Evolutionary conservation across 208 protist genomes (phyloP).

Genomic region (Wallacemonas sp.): DNA sequence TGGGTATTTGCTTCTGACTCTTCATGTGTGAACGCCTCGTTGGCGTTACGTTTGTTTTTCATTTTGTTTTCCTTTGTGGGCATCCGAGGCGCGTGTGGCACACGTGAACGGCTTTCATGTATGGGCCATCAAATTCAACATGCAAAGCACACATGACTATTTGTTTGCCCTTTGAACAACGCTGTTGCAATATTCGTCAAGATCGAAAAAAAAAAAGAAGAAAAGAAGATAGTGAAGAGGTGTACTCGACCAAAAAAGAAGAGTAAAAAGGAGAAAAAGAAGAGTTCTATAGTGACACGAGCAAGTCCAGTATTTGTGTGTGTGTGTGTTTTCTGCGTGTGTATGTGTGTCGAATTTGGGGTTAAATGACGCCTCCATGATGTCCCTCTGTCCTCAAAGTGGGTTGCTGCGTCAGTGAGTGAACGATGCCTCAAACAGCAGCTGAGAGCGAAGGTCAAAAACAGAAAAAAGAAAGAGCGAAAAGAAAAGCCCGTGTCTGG

Average conservation of each 20-base stretch:
- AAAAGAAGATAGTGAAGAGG: conserved; percentile 8
- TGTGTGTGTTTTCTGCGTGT: conserved; percentile 12
- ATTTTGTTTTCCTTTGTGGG: too few species aligned
- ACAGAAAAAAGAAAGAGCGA: conserved; percentile 11
- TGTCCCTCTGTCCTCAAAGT: too few species aligned
- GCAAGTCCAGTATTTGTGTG: background rate
- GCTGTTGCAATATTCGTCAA: too few species aligned
- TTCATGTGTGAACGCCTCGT: conserved; percentile 1
- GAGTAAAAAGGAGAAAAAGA: conserved; percentile 12
- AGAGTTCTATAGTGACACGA: conserved; percentile 7
- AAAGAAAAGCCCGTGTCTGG: background rate
- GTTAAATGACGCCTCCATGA: too few species aligned
- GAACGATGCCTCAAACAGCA: background rate
- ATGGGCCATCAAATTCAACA: too few species aligned
- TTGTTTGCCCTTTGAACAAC: too few species aligned
- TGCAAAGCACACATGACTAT: too few species aligned
- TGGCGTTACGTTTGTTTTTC: too few species aligned
- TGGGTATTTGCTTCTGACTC: conserved; percentile 4
- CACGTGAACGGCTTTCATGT: too few species aligned
- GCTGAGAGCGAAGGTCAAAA: too few species aligned
- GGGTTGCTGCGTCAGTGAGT: background rate
- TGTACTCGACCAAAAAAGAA: conserved; percentile 6
- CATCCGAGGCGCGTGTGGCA: too few species aligned
- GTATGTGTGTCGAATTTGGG: background rate
- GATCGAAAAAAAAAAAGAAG: conserved; percentile 24